Evolutionary conservation across 441 rosid genomes (phyloP).

Genomic region (Aquilaria agallochum): DNA sequence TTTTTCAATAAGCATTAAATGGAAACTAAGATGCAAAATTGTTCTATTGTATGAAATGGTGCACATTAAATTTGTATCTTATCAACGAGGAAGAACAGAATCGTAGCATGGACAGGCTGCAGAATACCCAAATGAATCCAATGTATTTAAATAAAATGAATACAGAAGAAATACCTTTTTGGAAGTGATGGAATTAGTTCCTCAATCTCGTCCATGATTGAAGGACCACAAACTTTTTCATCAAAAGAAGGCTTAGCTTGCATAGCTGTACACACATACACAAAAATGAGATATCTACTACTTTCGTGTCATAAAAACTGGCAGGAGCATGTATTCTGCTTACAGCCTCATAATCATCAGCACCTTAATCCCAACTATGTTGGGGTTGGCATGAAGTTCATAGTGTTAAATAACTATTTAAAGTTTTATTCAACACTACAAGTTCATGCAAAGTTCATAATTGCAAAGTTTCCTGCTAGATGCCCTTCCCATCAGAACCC

Average conservation of each 20-base stretch:
- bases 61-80: too few relatives aligned
- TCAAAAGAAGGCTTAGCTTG: constrained; percentile 11
- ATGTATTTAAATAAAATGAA: not conserved
- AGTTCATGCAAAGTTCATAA: not conserved
- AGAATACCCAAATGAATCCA: not conserved
- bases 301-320: not conserved
- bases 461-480: not conserved
- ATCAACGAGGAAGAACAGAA: too few relatives aligned
- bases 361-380: not conserved
- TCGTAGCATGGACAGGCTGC: not conserved
- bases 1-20: not conserved
- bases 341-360: not conserved
- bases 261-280: constrained; percentile 22
- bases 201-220: constrained; percentile 29
- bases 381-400: not conserved
- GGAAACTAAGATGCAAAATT: not conserved
- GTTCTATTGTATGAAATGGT: not conserved
- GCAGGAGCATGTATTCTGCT: not conserved
- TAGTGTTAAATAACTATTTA: not conserved
- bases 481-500: too few relatives aligned
- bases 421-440: not conserved
- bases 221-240: constrained; percentile 23
- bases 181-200: constrained; percentile 48
- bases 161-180: constrained; percentile 36
- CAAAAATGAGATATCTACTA: constrained; percentile 4